Percentiles rank a stretch among this genome's conserved stretches.
Conservation (phyloP, 495 filamentous ascomycete genomes). For the Aspergillus egyptiacus region DNA sequence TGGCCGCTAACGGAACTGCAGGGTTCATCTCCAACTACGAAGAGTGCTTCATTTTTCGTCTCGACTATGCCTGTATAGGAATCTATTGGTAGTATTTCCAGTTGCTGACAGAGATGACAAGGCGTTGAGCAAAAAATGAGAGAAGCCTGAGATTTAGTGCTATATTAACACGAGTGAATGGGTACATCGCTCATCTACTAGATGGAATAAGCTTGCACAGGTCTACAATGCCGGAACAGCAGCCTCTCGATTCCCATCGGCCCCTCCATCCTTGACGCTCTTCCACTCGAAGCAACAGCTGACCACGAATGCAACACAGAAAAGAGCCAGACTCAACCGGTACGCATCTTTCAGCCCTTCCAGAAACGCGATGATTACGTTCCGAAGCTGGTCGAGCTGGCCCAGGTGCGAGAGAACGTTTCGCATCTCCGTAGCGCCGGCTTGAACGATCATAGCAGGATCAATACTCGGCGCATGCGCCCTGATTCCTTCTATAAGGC, state of each 20-base stretch:
- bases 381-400: conserved; percentile 20
- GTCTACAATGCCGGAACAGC: conserved; percentile 12
- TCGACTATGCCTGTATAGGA: too few species aligned
- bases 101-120: too few species aligned
- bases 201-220: neutral
- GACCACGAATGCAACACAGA: conserved; percentile 29
- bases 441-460: conserved; percentile 41
- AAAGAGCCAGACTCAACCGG: conserved; percentile 30
- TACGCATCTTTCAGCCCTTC: conserved; percentile 23
- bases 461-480: conserved; percentile 39
- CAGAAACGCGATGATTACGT: conserved; percentile 28
- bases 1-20: too few species aligned
- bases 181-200: neutral
- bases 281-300: conserved; percentile 45
- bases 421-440: conserved; percentile 54
- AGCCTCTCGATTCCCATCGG: conserved; percentile 17
- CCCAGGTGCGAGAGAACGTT: conserved; percentile 33
- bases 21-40: too few species aligned
- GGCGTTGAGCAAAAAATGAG: too few species aligned
- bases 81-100: too few species aligned
- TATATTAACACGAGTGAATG: neutral
- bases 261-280: conserved; percentile 34
- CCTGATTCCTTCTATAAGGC: conserved; percentile 44
- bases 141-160: neutral
- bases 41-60: too few species aligned